These are phyloP conservation scores for Ceratocystis huliohia DNA, from an alignment of 2,329 filamentous ascomycete genomes.

Conservation along the genomic window DNA sequence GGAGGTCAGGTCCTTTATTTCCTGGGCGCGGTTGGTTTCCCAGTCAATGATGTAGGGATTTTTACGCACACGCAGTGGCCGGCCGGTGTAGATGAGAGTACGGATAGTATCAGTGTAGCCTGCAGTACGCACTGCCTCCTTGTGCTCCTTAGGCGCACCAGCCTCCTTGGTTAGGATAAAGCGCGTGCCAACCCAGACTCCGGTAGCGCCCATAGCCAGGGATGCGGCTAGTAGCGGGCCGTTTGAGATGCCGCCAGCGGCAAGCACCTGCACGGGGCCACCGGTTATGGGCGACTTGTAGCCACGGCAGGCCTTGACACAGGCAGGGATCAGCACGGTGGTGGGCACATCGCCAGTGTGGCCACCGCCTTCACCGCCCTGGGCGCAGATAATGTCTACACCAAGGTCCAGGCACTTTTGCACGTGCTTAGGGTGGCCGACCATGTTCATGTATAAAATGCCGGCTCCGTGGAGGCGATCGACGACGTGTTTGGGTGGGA, in stretches of 20 bases:
- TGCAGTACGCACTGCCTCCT: conserved; percentile 85
- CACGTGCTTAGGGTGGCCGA: conserved; percentile 98
- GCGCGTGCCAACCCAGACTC: conserved; percentile 92
- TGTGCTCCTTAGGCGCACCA: conserved; percentile 82
- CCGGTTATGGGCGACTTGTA: conserved; percentile 80
- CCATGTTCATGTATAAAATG: conserved; percentile 99
- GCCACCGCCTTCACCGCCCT: conserved; percentile 93
- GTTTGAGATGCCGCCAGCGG: conserved; percentile 88
- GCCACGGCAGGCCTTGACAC: conserved; percentile 67
- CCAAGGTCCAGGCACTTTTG: conserved; percentile 88
- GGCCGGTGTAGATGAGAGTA: conserved; percentile 97
- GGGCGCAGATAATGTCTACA: conserved; percentile 93
- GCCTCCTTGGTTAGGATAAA: conserved; percentile 93
- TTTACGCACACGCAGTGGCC: conserved; percentile 81
- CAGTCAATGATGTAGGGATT: conserved; percentile 93
- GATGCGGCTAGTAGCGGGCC: conserved; percentile 80
- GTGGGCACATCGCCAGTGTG: conserved; percentile 94
- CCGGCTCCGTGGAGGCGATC: conserved; percentile 79
- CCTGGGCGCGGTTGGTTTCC: conserved; percentile 78
- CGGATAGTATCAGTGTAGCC: conserved; percentile 91
- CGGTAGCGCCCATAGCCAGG: conserved; percentile 82
- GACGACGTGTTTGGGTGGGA: conserved; percentile 78
- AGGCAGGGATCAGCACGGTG: conserved; percentile 80
- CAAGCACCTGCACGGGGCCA: conserved; percentile 76
- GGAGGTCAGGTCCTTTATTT: conserved; percentile 83